Base-by-base conservation (phyloP, 495 filamentous ascomycete genomes). In the Penicillium pancosmium region DNA sequence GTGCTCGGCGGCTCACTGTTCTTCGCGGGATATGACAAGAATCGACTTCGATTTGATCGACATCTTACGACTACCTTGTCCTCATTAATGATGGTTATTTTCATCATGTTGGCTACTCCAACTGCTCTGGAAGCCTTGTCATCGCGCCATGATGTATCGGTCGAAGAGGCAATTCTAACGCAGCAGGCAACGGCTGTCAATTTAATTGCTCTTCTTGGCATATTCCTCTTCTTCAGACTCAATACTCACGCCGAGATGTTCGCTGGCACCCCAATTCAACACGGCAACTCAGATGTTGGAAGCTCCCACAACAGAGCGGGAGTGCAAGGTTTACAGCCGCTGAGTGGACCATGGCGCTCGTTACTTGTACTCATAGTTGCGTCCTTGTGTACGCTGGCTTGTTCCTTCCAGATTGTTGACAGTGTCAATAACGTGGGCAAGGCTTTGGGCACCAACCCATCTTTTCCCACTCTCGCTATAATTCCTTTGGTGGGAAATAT, bases 401-500 rank as follows among this genome's bases (percentile, higher is more conserved):
- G 74, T 51, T 49, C 65, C 6, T 52, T 63, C 5, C 58, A 40
- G 50, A 52, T 75, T 1, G 61, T 77, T 5, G 46, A 63, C 46
- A 75, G 63, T 31, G 52, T 72, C 38, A 52, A 60, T 36, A 62
- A 15, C 10, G 11, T 64, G 31, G 58, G 61, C 10, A 44, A 51
- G 19, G 55, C 61, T 5, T 19, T 56, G 5, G 53, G 62, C n/a
- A 52, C 68, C 1, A 65, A 59, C 36, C 56, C 34, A 12, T 52
- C 67, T 8, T 70, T 75, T 48, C 52, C 69, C 46, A 63, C 54
- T 15, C 48, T 67, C 5, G 63, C 69, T 0, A 36, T 70, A 8
- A 54, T 73, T 18, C 72, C 70, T 7, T 47, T 73, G 11, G 8
- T 73, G 6, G 71, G 66, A 1, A 74, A 71, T 36, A 57, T 57